A percentile compares a stretch with the other conserved stretches of the same genome.
phyloP scores from a whole-genome alignment of 306 rosid species.

The Cicer yamashitae region DNA sequence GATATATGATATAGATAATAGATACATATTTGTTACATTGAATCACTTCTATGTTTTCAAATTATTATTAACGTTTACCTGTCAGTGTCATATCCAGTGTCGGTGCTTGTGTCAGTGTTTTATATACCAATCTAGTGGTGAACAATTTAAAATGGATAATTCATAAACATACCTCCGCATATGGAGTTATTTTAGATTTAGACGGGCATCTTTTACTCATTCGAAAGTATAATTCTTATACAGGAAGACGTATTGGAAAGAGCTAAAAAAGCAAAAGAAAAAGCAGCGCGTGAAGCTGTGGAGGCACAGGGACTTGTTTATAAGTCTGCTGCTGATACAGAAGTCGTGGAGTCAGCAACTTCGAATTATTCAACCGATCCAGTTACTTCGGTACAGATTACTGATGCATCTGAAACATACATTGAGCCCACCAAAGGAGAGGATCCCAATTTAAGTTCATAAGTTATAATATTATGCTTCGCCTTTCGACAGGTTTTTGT shows the following conservation, averaged over 20 bases:
- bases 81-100: neutral
- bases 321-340: constrained; percentile 40
- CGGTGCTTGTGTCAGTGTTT: neutral
- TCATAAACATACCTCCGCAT: neutral
- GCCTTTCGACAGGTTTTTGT: constrained; percentile 7
- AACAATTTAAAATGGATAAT: neutral
- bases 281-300: constrained; percentile 76
- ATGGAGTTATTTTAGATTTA: constrained; percentile 2
- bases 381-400: constrained; percentile 36
- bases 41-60: too few species aligned
- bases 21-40: too few species aligned
- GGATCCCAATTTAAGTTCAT: constrained; percentile 34
- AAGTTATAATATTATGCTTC: constrained; percentile 15
- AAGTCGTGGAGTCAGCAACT: constrained; percentile 31
- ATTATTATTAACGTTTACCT: neutral
- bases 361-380: constrained; percentile 39
- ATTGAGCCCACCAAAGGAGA: neutral
- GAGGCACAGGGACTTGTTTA: constrained; percentile 63
- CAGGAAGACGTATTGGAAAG: constrained; percentile 90
- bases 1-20: too few species aligned
- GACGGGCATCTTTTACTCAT: neutral
- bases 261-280: constrained; percentile 82
- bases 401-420: constrained; percentile 43
- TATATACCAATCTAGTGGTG: neutral
- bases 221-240: constrained; percentile 33